Conservation (phyloP, 352 stramenopile species). For the Globisporangium polare region DNA sequence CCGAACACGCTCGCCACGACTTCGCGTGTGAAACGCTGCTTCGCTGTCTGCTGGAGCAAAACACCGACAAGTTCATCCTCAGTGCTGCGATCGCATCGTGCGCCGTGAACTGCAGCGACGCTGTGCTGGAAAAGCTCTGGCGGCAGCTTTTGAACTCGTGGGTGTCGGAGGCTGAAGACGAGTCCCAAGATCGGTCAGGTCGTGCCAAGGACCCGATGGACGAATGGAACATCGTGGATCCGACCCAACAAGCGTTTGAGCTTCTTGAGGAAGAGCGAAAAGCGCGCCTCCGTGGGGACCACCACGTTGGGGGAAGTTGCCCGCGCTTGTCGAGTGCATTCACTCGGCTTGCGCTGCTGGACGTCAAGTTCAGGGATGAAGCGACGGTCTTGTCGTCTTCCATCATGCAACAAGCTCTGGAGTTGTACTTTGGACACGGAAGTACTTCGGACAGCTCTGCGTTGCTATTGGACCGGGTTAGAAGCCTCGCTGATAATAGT, state of each 20-base stretch:
- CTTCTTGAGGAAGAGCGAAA: conserved; percentile 47
- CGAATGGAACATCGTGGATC: conserved; percentile 39
- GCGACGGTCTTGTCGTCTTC: conserved; percentile 27
- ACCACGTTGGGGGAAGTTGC: conserved; percentile 6
- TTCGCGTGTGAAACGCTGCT: conserved; percentile 68
- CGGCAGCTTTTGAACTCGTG: conserved; percentile 30
- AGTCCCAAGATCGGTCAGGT: background rate
- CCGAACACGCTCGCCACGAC: conserved; percentile 38
- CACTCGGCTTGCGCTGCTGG: conserved; percentile 34
- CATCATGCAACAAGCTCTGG: conserved; percentile 44
- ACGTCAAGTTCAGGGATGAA: conserved; percentile 25
- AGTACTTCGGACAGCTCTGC: conserved; percentile 34
- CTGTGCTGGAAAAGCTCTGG: conserved; percentile 46
- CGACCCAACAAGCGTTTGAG: conserved; percentile 47
- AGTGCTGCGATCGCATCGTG: conserved; percentile 71
- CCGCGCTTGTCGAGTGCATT: conserved; percentile 40
- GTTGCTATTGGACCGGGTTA: conserved; percentile 35
- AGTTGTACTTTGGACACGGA: conserved; percentile 40
- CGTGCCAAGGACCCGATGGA: background rate
- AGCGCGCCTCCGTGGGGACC: conserved; percentile 14
- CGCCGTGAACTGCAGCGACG: conserved; percentile 52
- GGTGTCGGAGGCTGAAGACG: conserved; percentile 8
- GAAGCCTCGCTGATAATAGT: conserved; percentile 14
- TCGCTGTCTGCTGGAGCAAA: conserved; percentile 68
- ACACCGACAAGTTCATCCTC: conserved; percentile 70